A percentile compares a stretch with the other conserved stretches of the same genome.
Conservation (phyloP, 2,329 filamentous ascomycete genomes). For the Cladobotryum mycophilum region DNA sequence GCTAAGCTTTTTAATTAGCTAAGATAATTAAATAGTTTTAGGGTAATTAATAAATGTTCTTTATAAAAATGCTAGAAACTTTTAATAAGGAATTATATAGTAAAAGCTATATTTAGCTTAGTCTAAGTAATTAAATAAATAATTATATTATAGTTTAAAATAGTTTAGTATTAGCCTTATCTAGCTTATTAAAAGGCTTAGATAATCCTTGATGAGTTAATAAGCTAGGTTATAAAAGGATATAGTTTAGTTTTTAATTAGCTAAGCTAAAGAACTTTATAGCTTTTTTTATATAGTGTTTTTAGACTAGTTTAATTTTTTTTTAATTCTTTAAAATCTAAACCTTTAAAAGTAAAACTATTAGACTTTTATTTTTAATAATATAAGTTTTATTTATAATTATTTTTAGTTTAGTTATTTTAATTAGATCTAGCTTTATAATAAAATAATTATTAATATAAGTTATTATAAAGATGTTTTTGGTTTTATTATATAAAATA, state of each 20-base stretch:
- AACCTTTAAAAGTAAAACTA: background rate
- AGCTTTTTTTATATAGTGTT: conserved; percentile 1
- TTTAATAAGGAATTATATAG: too few species aligned
- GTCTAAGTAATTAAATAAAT: too few species aligned
- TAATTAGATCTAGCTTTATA: background rate
- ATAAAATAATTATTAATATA: background rate
- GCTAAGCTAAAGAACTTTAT: background rate
- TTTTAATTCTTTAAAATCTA: background rate
- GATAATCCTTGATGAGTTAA: background rate
- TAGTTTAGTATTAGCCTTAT: too few species aligned
- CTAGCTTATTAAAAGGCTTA: too few species aligned
- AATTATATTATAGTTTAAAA: too few species aligned
- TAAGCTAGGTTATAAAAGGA: background rate
- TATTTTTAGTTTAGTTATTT: background rate
- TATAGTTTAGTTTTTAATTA: conserved; percentile 5
- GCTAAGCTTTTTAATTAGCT: too few species aligned
- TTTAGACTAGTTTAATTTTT: background rate
- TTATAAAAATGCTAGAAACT: too few species aligned
- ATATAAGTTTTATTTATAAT: too few species aligned
- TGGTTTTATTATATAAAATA: background rate
- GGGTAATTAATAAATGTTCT: too few species aligned
- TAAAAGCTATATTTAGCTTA: too few species aligned
- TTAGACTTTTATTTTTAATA: background rate
- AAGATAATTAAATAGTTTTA: too few species aligned
- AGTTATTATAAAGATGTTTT: background rate